Conservation (phyloP, 169 alveolate species). For the Amoebophrya sp. region DNA sequence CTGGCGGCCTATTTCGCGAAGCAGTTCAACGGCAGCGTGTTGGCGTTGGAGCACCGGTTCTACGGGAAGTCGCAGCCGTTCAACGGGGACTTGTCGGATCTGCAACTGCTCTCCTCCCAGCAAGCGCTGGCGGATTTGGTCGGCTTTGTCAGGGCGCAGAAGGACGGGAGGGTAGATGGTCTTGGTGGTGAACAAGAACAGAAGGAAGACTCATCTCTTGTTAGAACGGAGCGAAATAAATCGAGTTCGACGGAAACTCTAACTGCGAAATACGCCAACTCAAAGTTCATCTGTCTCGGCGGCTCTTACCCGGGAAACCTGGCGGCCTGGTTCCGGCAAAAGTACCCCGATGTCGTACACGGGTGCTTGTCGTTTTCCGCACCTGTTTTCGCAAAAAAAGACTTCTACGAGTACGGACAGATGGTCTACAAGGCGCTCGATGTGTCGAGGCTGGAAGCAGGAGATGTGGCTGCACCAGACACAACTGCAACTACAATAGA, state of each 20-base stretch:
- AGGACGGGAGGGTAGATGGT: too few species aligned
- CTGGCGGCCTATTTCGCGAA: background rate
- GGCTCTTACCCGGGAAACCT: background rate
- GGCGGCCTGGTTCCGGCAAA: background rate
- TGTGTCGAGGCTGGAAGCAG: too few species aligned
- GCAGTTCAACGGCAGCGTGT: background rate
- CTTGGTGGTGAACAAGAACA: too few species aligned
- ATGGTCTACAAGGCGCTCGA: background rate
- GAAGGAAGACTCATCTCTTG: too few species aligned
- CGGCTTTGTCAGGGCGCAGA: background rate
- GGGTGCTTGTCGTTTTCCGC: constrained; percentile 1
- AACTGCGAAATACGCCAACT: background rate
- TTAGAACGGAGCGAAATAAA: too few species aligned
- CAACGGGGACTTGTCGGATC: background rate
- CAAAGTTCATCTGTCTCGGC: background rate
- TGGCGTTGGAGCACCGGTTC: background rate
- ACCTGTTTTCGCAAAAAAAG: background rate
- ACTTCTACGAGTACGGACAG: constrained; percentile 23
- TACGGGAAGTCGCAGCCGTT: background rate
- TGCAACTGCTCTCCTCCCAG: background rate
- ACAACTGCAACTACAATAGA: too few species aligned
- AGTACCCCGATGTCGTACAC: background rate
- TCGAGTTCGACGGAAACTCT: too few species aligned
- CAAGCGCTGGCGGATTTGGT: background rate
- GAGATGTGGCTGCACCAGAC: background rate